Percentiles rank a stretch among this genome's conserved stretches.
These are phyloP conservation scores for Plasmodium inui DNA, from an alignment of 169 alveolate species.

Conservation along the genomic window DNA sequence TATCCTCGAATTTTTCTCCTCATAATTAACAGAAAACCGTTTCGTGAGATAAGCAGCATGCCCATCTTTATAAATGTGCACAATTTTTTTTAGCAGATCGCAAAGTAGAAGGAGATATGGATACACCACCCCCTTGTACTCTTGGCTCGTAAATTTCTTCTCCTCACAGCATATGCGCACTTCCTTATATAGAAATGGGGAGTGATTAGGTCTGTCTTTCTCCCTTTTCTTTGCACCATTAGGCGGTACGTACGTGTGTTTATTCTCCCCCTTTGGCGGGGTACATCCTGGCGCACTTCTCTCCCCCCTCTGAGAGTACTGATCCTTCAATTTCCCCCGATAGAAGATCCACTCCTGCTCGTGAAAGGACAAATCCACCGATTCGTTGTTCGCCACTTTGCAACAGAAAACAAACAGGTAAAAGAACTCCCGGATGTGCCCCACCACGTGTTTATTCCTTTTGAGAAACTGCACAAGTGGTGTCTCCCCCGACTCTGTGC, in stretches of 20 bases:
- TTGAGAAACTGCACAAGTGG: conserved; percentile 18
- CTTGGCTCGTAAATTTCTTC: conserved; percentile 17
- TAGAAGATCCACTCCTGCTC: conserved; percentile 9
- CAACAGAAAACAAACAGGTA: conserved; percentile 34
- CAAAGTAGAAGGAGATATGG: conserved; percentile 49
- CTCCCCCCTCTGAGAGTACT: conserved; percentile 10
- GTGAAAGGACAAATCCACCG: conserved; percentile 8
- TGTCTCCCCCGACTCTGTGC: neutral
- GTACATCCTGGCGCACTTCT: no score
- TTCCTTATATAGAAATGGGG: conserved; percentile 49
- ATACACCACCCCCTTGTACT: conserved; percentile 21
- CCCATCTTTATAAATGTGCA: conserved; percentile 24
- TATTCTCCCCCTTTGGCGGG: conserved; percentile 7
- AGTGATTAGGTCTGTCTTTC: neutral
- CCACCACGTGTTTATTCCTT: conserved; percentile 1
- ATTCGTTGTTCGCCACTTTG: conserved; percentile 6
- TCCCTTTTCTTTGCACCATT: neutral
- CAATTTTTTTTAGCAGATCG: conserved; percentile 32
- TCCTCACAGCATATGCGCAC: conserved; percentile 26
- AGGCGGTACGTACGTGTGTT: neutral
- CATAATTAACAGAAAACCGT: conserved; percentile 15
- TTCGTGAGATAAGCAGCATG: conserved; percentile 8
- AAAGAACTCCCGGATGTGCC: conserved; percentile 48
- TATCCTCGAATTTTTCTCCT: neutral
- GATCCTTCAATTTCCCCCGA: conserved; percentile 23